phyloP scores from a whole-genome alignment of 2,329 filamentous ascomycete genomes.

The Pseudopyricularia javanii region DNA sequence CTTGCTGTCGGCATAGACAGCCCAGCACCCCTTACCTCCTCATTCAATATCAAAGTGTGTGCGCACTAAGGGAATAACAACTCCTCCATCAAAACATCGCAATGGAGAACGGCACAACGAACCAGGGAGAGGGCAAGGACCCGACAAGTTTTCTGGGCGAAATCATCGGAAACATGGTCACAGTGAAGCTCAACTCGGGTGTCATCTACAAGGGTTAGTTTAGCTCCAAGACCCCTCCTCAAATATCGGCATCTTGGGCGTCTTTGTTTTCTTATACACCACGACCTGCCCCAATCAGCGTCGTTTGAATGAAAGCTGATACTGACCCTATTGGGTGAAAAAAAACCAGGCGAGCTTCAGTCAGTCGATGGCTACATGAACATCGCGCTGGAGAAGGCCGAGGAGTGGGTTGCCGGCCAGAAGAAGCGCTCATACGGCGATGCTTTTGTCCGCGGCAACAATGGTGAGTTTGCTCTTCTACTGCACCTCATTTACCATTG shows the following conservation, averaged over 20 bases:
- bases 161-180: conserved; percentile 88
- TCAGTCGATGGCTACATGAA: conserved; percentile 99
- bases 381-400: conserved; percentile 91
- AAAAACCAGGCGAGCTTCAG: conserved; percentile 67
- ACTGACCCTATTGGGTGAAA: background rate
- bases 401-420: conserved; percentile 78
- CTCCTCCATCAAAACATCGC: conserved; percentile 4
- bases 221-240: background rate
- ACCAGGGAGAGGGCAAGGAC: conserved; percentile 67
- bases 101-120: conserved; percentile 65
- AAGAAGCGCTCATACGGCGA: conserved; percentile 80
- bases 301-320: too few relatives aligned
- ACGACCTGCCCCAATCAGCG: too few relatives aligned
- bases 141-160: conserved; percentile 87
- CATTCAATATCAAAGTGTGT: conserved; percentile 3
- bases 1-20: too few relatives aligned
- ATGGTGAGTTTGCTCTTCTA: conserved; percentile 44
- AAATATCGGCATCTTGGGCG: background rate
- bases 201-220: conserved; percentile 85
- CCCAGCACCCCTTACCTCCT: too few relatives aligned
- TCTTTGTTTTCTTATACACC: background rate
- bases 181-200: conserved; percentile 96
- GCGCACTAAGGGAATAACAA: conserved; percentile 8
- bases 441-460: conserved; percentile 92
- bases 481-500: conserved; percentile 9